A percentile compares a stretch with the other conserved stretches of the same genome.
Conservation (phyloP, 78 protist genomes). For the Dictyostelium intermedium region DNA sequence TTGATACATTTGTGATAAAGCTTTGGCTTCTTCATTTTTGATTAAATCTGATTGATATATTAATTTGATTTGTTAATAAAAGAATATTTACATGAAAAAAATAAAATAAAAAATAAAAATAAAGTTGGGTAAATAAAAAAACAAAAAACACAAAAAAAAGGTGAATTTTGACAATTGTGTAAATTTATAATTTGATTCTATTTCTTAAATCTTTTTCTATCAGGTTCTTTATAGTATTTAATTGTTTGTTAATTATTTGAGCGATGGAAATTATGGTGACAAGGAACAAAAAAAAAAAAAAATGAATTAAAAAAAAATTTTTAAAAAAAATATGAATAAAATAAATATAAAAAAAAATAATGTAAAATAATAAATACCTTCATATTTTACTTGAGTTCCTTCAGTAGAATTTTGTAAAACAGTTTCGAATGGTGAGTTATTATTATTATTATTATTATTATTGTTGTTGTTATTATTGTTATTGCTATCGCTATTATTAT, state of each 20-base stretch:
- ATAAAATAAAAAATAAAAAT: not conserved
- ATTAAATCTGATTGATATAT: not conserved
- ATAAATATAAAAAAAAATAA: not conserved
- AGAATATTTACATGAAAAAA: not conserved
- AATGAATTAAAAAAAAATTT: not conserved
- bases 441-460: not conserved
- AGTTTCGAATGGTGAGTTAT: not conserved
- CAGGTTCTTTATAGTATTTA: not conserved
- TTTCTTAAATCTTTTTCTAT: constrained; percentile 10
- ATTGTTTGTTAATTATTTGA: not conserved
- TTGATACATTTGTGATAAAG: not conserved
- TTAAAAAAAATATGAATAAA: not conserved
- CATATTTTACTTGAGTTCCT: not conserved
- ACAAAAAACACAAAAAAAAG: not conserved
- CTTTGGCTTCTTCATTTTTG: not conserved
- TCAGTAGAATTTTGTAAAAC: not conserved
- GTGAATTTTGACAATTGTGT: not conserved
- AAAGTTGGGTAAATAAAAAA: not conserved
- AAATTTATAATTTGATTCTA: not conserved
- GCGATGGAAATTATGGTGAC: not conserved
- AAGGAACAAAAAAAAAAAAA: not conserved
- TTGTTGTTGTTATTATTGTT: not conserved
- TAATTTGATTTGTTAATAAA: not conserved
- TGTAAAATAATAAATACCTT: constrained; percentile 10
- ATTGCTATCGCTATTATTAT: not conserved